Conservation (phyloP, 345 rosid genomes). For the Streptanthus diversifolius region DNA sequence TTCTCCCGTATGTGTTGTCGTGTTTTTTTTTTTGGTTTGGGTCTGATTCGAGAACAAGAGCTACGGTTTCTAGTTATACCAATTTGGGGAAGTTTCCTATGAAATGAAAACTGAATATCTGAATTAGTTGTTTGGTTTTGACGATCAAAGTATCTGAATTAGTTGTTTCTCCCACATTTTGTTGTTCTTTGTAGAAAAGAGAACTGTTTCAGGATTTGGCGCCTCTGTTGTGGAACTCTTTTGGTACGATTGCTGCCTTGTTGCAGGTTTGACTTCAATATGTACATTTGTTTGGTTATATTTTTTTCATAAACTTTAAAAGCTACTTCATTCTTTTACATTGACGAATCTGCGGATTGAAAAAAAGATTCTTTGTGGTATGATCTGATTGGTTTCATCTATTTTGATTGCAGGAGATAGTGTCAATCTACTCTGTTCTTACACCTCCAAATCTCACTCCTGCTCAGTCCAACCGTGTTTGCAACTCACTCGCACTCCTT, state of each 20-base stretch:
- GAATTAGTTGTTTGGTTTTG: not conserved
- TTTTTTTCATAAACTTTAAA: no score
- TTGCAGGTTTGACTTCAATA: conserved; percentile 29
- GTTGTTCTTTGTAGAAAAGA: conserved; percentile 55
- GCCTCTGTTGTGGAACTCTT: conserved; percentile 68
- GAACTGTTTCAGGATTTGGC: conserved; percentile 97
- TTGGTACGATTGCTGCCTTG: conserved; percentile 38
- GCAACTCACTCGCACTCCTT: conserved; percentile 98
- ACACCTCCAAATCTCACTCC: conserved; percentile 87
- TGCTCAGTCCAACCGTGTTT: conserved; percentile 93
- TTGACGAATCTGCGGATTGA: not conserved
- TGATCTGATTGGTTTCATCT: not conserved
- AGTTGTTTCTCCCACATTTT: conserved; percentile 12
- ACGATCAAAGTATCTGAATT: not conserved
- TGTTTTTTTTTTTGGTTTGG: not conserved
- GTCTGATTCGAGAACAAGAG: conserved; percentile 2
- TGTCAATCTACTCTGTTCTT: conserved; percentile 91
- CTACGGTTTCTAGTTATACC: conserved; percentile 30
- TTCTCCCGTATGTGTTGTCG: not conserved
- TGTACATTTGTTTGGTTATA: not conserved
- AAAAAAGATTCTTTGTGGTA: not conserved
- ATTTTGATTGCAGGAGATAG: conserved; percentile 67
- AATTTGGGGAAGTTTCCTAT: not conserved
- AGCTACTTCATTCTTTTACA: not conserved
- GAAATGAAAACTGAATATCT: not conserved